phyloP scores from a whole-genome alignment of 306 rosid species.

The Aeschynomene evenia region DNA sequence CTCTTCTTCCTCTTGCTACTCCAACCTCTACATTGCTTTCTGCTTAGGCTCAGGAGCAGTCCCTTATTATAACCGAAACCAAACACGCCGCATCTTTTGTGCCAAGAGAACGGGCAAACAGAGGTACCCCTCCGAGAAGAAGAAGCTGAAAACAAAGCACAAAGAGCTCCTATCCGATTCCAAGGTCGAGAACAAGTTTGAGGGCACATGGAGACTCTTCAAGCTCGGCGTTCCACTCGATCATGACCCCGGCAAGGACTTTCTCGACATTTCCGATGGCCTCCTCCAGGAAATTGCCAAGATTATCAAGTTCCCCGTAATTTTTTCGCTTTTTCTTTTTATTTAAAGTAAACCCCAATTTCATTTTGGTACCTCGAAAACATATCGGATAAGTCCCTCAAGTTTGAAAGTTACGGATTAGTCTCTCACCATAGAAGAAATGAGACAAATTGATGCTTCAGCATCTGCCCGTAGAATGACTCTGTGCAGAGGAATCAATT shows the following conservation, averaged over 20 bases:
- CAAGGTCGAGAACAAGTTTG: slow-evolving; percentile 43
- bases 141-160: slow-evolving; percentile 61
- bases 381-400: no score
- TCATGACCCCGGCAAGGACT: slow-evolving; percentile 87
- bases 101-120: slow-evolving; percentile 78
- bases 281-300: slow-evolving; percentile 72
- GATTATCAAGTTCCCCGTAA: slow-evolving; percentile 75
- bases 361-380: no score
- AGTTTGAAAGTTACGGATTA: no score
- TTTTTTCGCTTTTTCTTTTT: not conserved
- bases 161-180: slow-evolving; percentile 44
- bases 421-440: no score
- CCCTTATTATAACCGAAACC: slow-evolving; percentile 35
- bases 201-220: slow-evolving; percentile 81
- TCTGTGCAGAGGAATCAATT: no score
- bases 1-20: slow-evolving; percentile 26
- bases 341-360: no score
- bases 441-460: no score
- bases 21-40: slow-evolving; percentile 37
- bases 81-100: slow-evolving; percentile 38
- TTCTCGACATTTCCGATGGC: slow-evolving; percentile 59
- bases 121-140: slow-evolving; percentile 94
- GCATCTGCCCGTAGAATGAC: no score
- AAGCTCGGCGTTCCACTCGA: slow-evolving; percentile 69
- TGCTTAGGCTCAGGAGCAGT: not conserved